A percentile compares a stretch with the other conserved stretches of the same genome.
These are phyloP conservation scores for Cytospora chrysosperma DNA, from an alignment of 2,329 filamentous ascomycete species.

Conservation along the genomic window DNA sequence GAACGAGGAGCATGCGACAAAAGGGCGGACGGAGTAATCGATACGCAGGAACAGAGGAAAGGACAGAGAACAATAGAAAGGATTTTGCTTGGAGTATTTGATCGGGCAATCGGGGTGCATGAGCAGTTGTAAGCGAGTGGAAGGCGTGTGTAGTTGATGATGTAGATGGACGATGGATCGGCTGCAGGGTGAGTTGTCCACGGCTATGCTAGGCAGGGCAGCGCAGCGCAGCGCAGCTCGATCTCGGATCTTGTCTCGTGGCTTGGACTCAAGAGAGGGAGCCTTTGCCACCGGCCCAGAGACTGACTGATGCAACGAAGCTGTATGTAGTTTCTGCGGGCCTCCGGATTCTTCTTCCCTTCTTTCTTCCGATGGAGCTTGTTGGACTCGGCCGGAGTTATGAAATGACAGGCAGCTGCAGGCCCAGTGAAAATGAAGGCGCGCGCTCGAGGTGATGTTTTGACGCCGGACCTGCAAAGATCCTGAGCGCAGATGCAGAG, in stretches of 20 bases:
- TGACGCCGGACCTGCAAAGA: not conserved
- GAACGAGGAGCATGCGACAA: not conserved
- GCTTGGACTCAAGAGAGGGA: not conserved
- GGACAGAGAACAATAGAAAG: constrained; percentile 1
- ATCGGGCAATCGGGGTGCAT: constrained; percentile 16
- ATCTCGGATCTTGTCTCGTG: not conserved
- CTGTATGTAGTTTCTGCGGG: not conserved
- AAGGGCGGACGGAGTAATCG: not conserved
- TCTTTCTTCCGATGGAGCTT: not conserved
- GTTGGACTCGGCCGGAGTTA: not conserved
- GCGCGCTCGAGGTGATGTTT: not conserved
- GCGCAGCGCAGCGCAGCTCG: not conserved
- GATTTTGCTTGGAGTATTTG: constrained; percentile 23
- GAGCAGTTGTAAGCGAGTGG: constrained; percentile 9
- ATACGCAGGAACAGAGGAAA: not conserved
- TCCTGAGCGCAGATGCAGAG: not conserved
- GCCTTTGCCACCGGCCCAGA: not conserved
- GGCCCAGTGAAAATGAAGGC: not conserved
- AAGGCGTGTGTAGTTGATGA: not conserved
- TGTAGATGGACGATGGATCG: constrained; percentile 26
- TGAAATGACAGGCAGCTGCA: not conserved
- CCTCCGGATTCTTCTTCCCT: not conserved
- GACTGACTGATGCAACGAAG: not conserved
- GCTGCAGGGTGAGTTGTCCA: constrained; percentile 43
- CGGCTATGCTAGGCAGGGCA: constrained; percentile 27